phyloP scores from a whole-genome alignment of 345 rosid species.

The Eucalyptus sp. region DNA sequence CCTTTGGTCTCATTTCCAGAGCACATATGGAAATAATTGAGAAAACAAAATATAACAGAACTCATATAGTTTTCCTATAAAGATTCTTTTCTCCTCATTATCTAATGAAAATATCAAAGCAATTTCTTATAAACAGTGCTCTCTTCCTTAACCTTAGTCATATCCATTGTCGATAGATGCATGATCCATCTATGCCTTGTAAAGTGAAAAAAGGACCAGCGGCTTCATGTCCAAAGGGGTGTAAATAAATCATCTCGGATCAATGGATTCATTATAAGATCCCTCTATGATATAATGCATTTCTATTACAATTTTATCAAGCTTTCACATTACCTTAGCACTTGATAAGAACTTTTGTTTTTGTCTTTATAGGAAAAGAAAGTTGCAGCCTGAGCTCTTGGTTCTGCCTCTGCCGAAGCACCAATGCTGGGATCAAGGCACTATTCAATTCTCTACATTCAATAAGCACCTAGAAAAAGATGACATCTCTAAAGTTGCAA shows the following conservation, averaged over 20 bases:
- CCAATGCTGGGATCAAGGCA: constrained; percentile 21
- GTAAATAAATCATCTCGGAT: neutral
- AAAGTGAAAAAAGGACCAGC: neutral
- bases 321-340: neutral
- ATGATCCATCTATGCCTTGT: neutral
- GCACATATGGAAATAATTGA: neutral
- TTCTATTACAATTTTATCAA: neutral
- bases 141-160: neutral
- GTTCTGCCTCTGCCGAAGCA: constrained; percentile 44
- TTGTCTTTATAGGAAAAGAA: constrained; percentile 33
- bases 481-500: neutral
- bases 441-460: neutral
- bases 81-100: neutral
- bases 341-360: neutral
- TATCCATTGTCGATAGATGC: neutral
- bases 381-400: constrained; percentile 28
- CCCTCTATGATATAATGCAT: neutral
- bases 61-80: neutral
- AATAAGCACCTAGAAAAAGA: neutral
- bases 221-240: neutral
- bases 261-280: neutral
- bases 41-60: neutral
- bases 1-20: neutral
- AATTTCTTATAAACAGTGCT: neutral
- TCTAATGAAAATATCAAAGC: neutral